phyloP scores from a whole-genome alignment of 2,329 filamentous ascomycete genomes.

The Thelonectria blattea region DNA sequence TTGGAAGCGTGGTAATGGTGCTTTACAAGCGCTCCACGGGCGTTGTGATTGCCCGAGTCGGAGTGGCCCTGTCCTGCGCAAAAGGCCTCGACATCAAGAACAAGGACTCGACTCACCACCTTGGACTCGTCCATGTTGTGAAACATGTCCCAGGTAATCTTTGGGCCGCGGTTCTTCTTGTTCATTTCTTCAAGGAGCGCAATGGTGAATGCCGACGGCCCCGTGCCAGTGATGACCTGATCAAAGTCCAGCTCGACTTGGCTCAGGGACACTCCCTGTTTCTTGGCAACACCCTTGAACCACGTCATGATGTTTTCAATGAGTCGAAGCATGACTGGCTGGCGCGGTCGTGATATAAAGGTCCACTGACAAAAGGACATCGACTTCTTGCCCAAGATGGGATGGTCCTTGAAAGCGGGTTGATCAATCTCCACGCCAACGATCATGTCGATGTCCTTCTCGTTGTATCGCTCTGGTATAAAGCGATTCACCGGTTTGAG shows the following conservation, averaged over 20 bases:
- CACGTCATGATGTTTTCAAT: conserved; percentile 72
- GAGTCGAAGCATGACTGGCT: conserved; percentile 71
- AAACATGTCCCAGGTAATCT: conserved; percentile 67
- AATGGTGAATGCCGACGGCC: conserved; percentile 71
- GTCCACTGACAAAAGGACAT: conserved; percentile 79
- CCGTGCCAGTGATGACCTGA: conserved; percentile 75
- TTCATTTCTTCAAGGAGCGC: conserved; percentile 71
- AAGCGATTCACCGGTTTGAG: conserved; percentile 44
- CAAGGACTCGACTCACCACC: conserved; percentile 67
- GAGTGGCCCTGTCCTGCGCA: conserved; percentile 77
- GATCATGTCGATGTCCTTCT: conserved; percentile 72
- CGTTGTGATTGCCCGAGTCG: conserved; percentile 72
- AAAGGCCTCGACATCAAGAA: conserved; percentile 74
- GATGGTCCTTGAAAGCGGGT: conserved; percentile 67
- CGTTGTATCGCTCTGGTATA: conserved; percentile 60
- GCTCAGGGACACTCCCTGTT: conserved; percentile 64
- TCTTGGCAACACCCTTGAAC: conserved; percentile 63
- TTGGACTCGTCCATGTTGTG: conserved; percentile 71
- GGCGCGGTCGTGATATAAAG: conserved; percentile 70
- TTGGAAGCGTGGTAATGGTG: conserved; percentile 78
- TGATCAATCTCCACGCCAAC: conserved; percentile 75
- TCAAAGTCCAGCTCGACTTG: conserved; percentile 73
- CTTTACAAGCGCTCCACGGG: conserved; percentile 70
- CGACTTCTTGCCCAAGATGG: conserved; percentile 71
- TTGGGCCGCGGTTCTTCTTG: conserved; percentile 41